Evolutionary conservation across 2,329 filamentous ascomycete genomes (phyloP).

Genomic region (Penicillium sp.): DNA sequence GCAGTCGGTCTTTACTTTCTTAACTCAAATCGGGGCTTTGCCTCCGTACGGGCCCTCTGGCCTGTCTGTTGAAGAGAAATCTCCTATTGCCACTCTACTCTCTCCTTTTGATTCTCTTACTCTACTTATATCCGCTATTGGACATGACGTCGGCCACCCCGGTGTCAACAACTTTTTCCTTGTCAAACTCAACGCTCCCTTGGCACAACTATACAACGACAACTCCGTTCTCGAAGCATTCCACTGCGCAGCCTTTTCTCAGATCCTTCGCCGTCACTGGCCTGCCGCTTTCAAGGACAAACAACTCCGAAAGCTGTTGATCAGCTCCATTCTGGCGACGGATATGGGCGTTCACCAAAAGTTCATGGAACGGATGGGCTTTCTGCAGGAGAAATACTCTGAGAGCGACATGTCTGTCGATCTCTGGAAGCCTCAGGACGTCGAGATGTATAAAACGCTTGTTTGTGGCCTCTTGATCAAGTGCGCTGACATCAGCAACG

Average conservation of each 20-base stretch:
- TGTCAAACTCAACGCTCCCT: conserved; percentile 83
- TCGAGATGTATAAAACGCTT: conserved; percentile 74
- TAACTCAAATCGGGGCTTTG: conserved; percentile 74
- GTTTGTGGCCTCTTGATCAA: conserved; percentile 94
- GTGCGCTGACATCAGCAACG: conserved; percentile 97
- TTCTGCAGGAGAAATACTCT: conserved; percentile 74
- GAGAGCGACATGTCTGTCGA: conserved; percentile 63
- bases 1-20: conserved; percentile 87
- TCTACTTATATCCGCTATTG: conserved; percentile 90
- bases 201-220: conserved; percentile 96
- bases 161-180: conserved; percentile 98
- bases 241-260: conserved; percentile 94
- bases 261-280: conserved; percentile 92
- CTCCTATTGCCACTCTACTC: conserved; percentile 72
- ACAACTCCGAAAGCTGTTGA: conserved; percentile 85
- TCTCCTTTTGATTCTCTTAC: conserved; percentile 84
- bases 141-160: conserved; percentile 95
- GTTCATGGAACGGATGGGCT: conserved; percentile 87
- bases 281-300: conserved; percentile 74
- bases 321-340: conserved; percentile 94
- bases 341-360: conserved; percentile 98
- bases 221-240: conserved; percentile 95
- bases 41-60: conserved; percentile 60
- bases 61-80: conserved; percentile 44
- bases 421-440: conserved; percentile 72